Conservation (phyloP, 2,329 filamentous ascomycete species). For the Monosporascus sp. region DNA sequence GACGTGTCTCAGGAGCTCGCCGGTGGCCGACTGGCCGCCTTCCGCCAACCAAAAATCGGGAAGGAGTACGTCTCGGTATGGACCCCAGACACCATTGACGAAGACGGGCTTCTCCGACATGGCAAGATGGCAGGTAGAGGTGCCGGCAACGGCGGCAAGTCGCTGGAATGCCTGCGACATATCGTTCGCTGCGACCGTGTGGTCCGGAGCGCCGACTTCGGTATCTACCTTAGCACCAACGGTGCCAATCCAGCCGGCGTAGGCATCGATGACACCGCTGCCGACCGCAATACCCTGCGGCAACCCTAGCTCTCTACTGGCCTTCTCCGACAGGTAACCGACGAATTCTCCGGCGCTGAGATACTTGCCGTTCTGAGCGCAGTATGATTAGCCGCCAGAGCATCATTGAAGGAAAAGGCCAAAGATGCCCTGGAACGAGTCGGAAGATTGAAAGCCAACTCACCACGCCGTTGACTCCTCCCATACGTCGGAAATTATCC, state of each 20-base stretch:
- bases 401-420: slow-evolving; percentile 3
- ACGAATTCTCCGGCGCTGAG: slow-evolving; percentile 88
- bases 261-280: slow-evolving; percentile 95
- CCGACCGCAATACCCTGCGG: slow-evolving; percentile 85
- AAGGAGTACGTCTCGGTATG: slow-evolving; percentile 89
- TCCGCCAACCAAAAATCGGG: slow-evolving; percentile 96
- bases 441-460: slow-evolving; percentile 41
- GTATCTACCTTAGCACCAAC: slow-evolving; percentile 94
- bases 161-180: slow-evolving; percentile 89
- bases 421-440: not conserved
- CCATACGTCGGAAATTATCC: slow-evolving; percentile 88
- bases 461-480: slow-evolving; percentile 92
- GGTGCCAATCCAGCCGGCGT: slow-evolving; percentile 97
- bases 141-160: slow-evolving; percentile 89
- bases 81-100: slow-evolving; percentile 93
- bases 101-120: slow-evolving; percentile 94
- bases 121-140: slow-evolving; percentile 93
- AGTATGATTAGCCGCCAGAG: slow-evolving; percentile 9
- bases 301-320: slow-evolving; percentile 77
- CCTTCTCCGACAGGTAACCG: slow-evolving; percentile 77
- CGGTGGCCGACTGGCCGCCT: slow-evolving; percentile 92
- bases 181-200: slow-evolving; percentile 69
- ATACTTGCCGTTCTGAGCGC: slow-evolving; percentile 78
- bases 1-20: slow-evolving; percentile 89
- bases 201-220: slow-evolving; percentile 60